Evolutionary conservation across 192 early-diverging fungal genomes (phyloP), one percentile per base, ranked within the genome.

Genomic region (Coemansia sp.): DNA sequence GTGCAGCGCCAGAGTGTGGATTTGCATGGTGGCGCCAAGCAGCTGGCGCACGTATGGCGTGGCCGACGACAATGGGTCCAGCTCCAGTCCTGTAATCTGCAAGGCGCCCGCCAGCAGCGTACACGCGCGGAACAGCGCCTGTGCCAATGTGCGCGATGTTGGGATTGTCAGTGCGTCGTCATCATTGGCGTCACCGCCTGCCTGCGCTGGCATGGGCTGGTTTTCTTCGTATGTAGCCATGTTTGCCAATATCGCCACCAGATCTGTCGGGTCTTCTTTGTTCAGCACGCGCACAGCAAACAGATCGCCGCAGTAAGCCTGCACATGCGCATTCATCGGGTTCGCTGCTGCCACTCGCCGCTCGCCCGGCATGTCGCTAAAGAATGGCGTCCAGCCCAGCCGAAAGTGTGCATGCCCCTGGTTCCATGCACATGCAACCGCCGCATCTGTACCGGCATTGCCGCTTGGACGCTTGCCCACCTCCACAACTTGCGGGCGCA

Each of bases 301-400:
- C 23, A 81, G 59, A 46, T 81, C 78, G 53, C 78, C 78, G 47
- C 78, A 71, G 69, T 81, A 71, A 31, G 78, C 78, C 12, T 74
- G 68, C 5, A 74, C 69, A 15, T 65, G 74, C 1, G 64, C 59
- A 10, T 31, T 19, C n/a, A 37, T 40, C 54, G 49, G 28, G 34
- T 50, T 17, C 6, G 14, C 28, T 19, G 28, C 42, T 10, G 23
- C 14, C 57, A 22, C 44, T 26, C 44, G 21, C 44, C 47, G 60
- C 48, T 48, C 60, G 3, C 54, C 60, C 7, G 64, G 34, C 19
- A 52, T 36, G n/a, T 72, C 77, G 54, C 77, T 55, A 23, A 80
- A 71, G 51, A 80, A 74, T 22, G 78, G 78, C 38, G 72, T 69
- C 78, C 78, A 81, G n/a, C 78, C 78, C 31, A 81, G 69, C 23